Conservation (phyloP, 2,329 filamentous ascomycete genomes). For the Sporothrix mexicana region DNA sequence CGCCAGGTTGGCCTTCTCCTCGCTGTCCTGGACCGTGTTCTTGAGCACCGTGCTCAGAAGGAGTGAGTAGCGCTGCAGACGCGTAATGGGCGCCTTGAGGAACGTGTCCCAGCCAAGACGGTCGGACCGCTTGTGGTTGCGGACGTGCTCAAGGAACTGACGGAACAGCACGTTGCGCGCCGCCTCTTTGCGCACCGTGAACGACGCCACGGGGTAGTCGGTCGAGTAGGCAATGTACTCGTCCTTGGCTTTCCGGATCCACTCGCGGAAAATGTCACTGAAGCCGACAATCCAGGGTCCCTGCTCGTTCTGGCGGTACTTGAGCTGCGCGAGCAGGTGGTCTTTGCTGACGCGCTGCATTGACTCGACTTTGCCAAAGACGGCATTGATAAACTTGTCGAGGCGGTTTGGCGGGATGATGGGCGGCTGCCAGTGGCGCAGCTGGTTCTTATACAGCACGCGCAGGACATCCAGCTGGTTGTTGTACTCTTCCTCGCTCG, state of each 20-base stretch:
- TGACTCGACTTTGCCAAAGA: conserved; percentile 89
- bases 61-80: conserved; percentile 87
- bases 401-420: conserved; percentile 81
- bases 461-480: conserved; percentile 85
- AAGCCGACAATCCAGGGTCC: conserved; percentile 93
- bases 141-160: conserved; percentile 80
- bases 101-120: conserved; percentile 94
- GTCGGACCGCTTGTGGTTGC: conserved; percentile 77
- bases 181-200: conserved; percentile 81
- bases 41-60: conserved; percentile 82
- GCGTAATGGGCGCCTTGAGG: conserved; percentile 89
- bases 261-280: conserved; percentile 96
- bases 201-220: conserved; percentile 82
- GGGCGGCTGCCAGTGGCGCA: conserved; percentile 73
- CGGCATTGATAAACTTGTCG: conserved; percentile 78
- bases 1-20: conserved; percentile 84
- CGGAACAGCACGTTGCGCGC: conserved; percentile 85
- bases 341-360: conserved; percentile 93
- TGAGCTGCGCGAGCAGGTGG: conserved; percentile 87
- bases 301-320: conserved; percentile 96
- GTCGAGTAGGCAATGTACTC: conserved; percentile 93
- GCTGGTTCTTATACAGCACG: conserved; percentile 81
- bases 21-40: conserved; percentile 80
- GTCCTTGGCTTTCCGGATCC: conserved; percentile 90
- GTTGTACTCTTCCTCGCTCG: conserved; percentile 90